Conservation (phyloP, 331 rosid genomes). For the Rhamnella rubrinervis region DNA sequence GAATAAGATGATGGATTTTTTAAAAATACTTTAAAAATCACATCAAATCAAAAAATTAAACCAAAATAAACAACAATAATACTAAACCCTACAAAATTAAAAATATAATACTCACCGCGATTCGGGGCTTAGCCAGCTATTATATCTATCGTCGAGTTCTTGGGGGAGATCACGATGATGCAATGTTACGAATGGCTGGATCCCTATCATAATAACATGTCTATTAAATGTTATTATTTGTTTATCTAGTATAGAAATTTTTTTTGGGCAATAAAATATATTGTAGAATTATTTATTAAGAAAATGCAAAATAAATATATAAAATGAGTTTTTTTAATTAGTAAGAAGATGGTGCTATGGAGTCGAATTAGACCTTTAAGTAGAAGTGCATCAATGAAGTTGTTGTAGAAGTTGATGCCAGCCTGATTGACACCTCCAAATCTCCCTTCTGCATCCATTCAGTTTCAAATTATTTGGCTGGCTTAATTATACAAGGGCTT, state of each 20-base stretch:
- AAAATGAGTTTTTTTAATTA: too few relatives aligned
- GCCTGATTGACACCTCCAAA: slow-evolving; percentile 6
- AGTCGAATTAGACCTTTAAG: neutral
- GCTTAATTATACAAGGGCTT: neutral
- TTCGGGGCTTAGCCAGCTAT: slow-evolving; percentile 15
- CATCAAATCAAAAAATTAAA: neutral
- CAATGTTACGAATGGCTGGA: slow-evolving; percentile 15
- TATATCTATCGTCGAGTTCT: slow-evolving; percentile 15
- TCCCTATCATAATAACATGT: slow-evolving; percentile 6
- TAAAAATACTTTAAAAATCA: too few relatives aligned
- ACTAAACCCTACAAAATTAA: neutral
- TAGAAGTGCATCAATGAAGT: slow-evolving; percentile 17
- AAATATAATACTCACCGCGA: neutral
- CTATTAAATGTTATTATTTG: neutral
- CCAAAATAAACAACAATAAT: too few relatives aligned
- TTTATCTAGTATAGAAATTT: too few relatives aligned
- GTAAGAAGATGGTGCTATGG: too few relatives aligned
- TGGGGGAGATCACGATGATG: slow-evolving; percentile 12
- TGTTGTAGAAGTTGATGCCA: slow-evolving; percentile 13
- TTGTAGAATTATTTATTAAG: too few relatives aligned
- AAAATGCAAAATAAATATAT: too few relatives aligned
- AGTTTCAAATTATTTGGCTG: neutral
- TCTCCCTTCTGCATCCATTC: slow-evolving; percentile 7
- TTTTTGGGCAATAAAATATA: too few relatives aligned
- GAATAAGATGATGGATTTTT: too few relatives aligned